These are phyloP conservation scores for Endoconidiophora laricicola DNA, from an alignment of 2,329 filamentous ascomycete species.

Conservation along the genomic window DNA sequence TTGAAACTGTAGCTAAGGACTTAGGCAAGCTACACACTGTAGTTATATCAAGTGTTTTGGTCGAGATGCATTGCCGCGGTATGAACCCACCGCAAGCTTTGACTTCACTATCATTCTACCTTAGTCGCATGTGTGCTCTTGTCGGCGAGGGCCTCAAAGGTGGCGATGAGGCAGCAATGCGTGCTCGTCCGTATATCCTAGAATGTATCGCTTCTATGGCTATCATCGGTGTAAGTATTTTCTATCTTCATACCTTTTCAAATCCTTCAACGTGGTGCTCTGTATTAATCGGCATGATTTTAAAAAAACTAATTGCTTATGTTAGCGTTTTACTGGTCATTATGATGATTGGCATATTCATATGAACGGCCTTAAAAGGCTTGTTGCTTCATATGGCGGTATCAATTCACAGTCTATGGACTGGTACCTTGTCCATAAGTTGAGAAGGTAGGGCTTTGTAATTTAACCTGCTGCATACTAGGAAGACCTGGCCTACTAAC, in stretches of 20 bases:
- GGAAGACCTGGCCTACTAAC: neutral
- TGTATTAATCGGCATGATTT: too few relatives aligned
- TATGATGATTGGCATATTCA: slow-evolving; percentile 12
- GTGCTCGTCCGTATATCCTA: slow-evolving; percentile 9
- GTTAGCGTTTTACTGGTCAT: slow-evolving; percentile 10
- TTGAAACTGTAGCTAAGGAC: slow-evolving; percentile 10
- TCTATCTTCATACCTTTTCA: neutral
- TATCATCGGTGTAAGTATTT: slow-evolving; percentile 9
- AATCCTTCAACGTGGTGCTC: neutral
- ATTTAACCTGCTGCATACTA: neutral
- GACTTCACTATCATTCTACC: slow-evolving; percentile 11
- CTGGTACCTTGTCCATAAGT: slow-evolving; percentile 12
- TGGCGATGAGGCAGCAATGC: slow-evolving; percentile 8
- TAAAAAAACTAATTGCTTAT: neutral
- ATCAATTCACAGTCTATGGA: slow-evolving; percentile 7
- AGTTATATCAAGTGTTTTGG: slow-evolving; percentile 10
- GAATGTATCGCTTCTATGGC: slow-evolving; percentile 13
- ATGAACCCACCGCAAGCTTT: slow-evolving; percentile 9
- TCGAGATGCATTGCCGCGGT: slow-evolving; percentile 12
- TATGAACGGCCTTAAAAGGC: slow-evolving; percentile 11
- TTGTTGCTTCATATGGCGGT: slow-evolving; percentile 7
- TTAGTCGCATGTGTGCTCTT: slow-evolving; percentile 12
- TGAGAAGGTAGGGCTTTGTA: slow-evolving; percentile 8
- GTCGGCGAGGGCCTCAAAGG: slow-evolving; percentile 12
- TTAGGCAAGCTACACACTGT: slow-evolving; percentile 11